Base-by-base conservation (phyloP, 306 rosid species). In the Purshia tridentata region DNA sequence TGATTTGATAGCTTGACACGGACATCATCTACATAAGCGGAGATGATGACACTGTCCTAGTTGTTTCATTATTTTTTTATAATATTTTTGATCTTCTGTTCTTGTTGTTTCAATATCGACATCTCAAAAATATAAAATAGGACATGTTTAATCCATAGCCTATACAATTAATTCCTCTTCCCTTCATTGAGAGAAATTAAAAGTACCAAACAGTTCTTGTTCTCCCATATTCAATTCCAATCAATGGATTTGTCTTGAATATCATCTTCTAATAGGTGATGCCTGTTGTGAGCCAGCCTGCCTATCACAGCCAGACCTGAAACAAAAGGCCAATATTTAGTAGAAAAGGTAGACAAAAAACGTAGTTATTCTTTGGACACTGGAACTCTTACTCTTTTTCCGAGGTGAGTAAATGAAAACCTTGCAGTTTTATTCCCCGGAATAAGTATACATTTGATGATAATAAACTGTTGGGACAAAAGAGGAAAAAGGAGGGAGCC, bases 301-400 rank as follows among this genome's bases (percentile, higher is more conserved):
- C 76, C 67, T 88, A 89, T 85, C 78, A 83, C 45, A 57, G 83
- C 85, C 54, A 89, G 81, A 80, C 92, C 88, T 87, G 86, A 52
- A 65, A 53, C 16, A 48, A 70, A 48, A 50, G 29, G 63, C 65
- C 37, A 71, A 55, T 45, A 19, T 39, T 29, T 57, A 54, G 65
- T 57, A 39, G 72, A 19, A 13, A 71, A 70, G n/a, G 0, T 3
- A 53, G 10, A 39, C 39, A 18, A 56, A 16, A 11, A 3, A 11
- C 9, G 9, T 44, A 44, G 47, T 44, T 44, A 44, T 44, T 44
- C 47, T 8, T 44, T 8, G 9, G 45, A 44, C 47, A 44, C 47
- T 44, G 9, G 47, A 44, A 44, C 9, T 5, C 8, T 44, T 0
- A 44, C 47, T 44, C 9, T 44, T 44, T 44, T 44, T 3, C 9